Conservation (phyloP, 2,329 filamentous ascomycete genomes). For the Aureobasidium musti region DNA sequence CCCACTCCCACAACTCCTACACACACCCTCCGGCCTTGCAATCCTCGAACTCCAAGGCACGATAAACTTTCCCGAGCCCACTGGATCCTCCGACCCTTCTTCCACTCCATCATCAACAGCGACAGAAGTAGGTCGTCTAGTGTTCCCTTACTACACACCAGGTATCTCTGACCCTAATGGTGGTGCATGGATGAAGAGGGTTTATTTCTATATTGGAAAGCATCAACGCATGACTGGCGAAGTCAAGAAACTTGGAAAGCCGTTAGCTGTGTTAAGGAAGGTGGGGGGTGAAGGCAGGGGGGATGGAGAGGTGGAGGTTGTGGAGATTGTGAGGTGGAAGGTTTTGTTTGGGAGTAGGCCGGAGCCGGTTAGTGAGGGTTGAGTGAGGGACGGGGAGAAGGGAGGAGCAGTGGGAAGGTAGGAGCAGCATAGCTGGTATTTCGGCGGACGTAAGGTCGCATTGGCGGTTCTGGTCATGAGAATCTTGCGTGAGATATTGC, state of each 20-base stretch:
- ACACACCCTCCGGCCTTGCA: constrained; percentile 85
- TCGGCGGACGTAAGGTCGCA: background rate
- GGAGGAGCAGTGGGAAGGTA: no score
- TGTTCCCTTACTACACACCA: constrained; percentile 73
- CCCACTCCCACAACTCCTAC: constrained; percentile 77
- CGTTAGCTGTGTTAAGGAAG: constrained; percentile 73
- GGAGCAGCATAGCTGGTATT: background rate
- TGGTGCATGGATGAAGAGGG: constrained; percentile 83
- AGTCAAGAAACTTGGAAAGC: constrained; percentile 78
- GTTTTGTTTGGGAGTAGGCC: constrained; percentile 80
- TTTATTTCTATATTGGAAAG: constrained; percentile 83
- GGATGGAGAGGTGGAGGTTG: constrained; percentile 68
- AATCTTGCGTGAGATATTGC: background rate
- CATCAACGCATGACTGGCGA: constrained; percentile 89
- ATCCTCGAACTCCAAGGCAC: constrained; percentile 90
- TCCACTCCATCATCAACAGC: constrained; percentile 34
- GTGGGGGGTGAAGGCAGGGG: constrained; percentile 40
- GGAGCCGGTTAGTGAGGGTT: constrained; percentile 68
- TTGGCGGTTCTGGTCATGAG: no score
- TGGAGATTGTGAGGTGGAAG: constrained; percentile 86
- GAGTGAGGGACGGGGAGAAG: constrained; percentile 34
- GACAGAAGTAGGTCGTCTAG: constrained; percentile 68
- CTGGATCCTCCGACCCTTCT: constrained; percentile 33
- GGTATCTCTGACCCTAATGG: constrained; percentile 50
- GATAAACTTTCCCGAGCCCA: constrained; percentile 67